Conservation (phyloP, 805 yeast species). For the Priceomyces medius region DNA sequence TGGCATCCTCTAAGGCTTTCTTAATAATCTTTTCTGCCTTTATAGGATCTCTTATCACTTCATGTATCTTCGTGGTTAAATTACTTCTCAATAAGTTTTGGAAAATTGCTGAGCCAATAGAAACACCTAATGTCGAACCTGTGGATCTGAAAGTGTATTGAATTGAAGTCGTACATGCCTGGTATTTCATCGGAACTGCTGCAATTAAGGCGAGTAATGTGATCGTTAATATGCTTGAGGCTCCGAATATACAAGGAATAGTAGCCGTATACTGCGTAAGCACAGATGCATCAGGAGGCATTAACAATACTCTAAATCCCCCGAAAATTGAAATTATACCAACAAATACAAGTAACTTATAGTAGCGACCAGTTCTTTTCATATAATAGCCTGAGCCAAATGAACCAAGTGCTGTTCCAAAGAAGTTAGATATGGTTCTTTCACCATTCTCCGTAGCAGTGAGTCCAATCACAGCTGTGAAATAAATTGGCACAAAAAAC, state of each 20-base stretch:
- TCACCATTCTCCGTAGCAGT: slow-evolving; percentile 58
- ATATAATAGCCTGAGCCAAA: slow-evolving; percentile 65
- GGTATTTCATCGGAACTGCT: slow-evolving; percentile 64
- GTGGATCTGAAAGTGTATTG: slow-evolving; percentile 86
- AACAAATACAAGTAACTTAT: slow-evolving; percentile 41
- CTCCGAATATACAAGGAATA: slow-evolving; percentile 61
- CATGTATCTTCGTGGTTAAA: slow-evolving; percentile 19
- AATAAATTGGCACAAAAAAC: slow-evolving; percentile 71
- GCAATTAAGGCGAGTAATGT: slow-evolving; percentile 74
- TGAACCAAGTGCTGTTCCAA: slow-evolving; percentile 69
- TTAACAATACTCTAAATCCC: slow-evolving; percentile 28
- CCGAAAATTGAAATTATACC: slow-evolving; percentile 51
- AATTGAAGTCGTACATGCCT: slow-evolving; percentile 85
- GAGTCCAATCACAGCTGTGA: slow-evolving; percentile 51
- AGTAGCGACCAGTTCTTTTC: slow-evolving; percentile 66
- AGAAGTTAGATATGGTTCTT: slow-evolving; percentile 62
- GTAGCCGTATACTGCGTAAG: slow-evolving; percentile 30
- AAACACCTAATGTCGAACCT: slow-evolving; percentile 82
- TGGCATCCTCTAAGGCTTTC: slow-evolving; percentile 56
- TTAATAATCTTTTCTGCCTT: slow-evolving; percentile 45
- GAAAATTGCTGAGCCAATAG: slow-evolving; percentile 66
- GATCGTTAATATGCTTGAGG: slow-evolving; percentile 66
- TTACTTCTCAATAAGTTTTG: slow-evolving; percentile 42
- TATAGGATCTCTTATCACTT: slow-evolving; percentile 25
- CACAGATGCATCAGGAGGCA: slow-evolving; percentile 18